Conservation (phyloP, 176 grass and related monocot species). For the Avena insularis region DNA sequence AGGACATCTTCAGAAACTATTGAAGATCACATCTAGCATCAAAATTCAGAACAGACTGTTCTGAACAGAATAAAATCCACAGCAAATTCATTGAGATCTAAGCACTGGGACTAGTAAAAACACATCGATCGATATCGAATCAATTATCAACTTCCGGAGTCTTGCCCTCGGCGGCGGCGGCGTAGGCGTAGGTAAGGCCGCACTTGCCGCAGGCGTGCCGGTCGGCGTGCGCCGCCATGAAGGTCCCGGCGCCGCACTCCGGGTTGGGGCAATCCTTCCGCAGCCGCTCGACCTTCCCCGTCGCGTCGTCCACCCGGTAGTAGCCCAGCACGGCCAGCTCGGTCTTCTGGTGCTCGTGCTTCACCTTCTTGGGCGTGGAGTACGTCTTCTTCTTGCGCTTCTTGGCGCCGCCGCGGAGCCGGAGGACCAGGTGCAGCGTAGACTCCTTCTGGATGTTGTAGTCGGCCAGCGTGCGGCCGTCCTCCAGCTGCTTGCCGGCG, state of each 20-base stretch:
- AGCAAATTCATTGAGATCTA: not conserved
- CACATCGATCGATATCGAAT: not conserved
- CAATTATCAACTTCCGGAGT: not conserved
- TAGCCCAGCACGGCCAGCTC: constrained; percentile 46
- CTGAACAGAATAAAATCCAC: not conserved
- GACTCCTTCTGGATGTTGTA: constrained; percentile 70
- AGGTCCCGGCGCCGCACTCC: constrained; percentile 29
- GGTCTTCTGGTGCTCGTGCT: constrained; percentile 44
- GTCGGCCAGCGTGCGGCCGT: constrained; percentile 80
- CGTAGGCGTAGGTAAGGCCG: constrained; percentile 37
- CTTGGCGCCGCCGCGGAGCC: constrained; percentile 58
- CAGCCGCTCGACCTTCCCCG: constrained; percentile 43
- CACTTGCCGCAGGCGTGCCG: constrained; percentile 40
- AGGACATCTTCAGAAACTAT: not conserved
- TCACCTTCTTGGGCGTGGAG: constrained; percentile 49
- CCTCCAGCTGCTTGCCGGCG: constrained; percentile 93
- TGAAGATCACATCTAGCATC: not conserved
- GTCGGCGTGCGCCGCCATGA: constrained; percentile 52
- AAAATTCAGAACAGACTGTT: not conserved
- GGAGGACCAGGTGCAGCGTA: constrained; percentile 59
- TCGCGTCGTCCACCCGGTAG: constrained; percentile 51
- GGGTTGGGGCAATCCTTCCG: constrained; percentile 42
- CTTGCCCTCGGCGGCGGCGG: not conserved
- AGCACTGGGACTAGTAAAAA: not conserved
- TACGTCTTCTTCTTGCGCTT: constrained; percentile 67